Evolutionary conservation across 1,284 basidiomycete species (phyloP).

Genomic region (Pseudozyma hubeiensis): DNA sequence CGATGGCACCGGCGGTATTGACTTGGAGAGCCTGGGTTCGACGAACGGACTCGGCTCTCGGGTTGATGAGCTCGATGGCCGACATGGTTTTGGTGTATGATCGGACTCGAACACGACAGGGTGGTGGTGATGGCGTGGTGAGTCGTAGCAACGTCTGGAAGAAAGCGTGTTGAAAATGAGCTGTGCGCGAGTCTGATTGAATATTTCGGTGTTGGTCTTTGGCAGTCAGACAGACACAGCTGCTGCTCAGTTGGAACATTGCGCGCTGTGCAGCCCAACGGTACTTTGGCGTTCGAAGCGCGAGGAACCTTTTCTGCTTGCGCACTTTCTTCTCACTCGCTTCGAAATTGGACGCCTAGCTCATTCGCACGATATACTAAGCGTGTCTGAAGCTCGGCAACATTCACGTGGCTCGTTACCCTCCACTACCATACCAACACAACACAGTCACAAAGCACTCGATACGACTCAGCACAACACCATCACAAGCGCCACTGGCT

Average conservation of each 20-base stretch:
- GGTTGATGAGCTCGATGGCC: slow-evolving; percentile 67
- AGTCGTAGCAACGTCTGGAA: background rate
- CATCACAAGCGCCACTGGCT: slow-evolving; percentile 4
- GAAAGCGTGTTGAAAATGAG: background rate
- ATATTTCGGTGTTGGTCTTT: slow-evolving; percentile 21
- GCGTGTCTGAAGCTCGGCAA: background rate
- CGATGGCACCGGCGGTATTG: slow-evolving; percentile 85
- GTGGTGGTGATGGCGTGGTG: background rate
- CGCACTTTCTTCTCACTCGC: slow-evolving; percentile 21
- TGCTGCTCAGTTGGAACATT: background rate
- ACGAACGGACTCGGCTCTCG: slow-evolving; percentile 86
- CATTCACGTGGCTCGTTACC: slow-evolving; percentile 14
- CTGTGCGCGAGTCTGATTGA: slow-evolving; percentile 4
- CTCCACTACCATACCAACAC: slow-evolving; percentile 27
- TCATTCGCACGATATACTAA: slow-evolving; percentile 29
- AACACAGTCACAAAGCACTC: background rate
- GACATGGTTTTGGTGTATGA: slow-evolving; percentile 48
- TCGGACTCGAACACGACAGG: background rate
- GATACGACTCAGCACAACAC: background rate
- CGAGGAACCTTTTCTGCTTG: slow-evolving; percentile 39
- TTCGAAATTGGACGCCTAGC: background rate
- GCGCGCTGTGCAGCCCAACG: slow-evolving; percentile 4
- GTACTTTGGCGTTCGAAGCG: slow-evolving; percentile 39
- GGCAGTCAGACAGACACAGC: background rate
- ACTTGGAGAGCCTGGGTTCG: slow-evolving; percentile 93